A percentile compares a stretch with the other conserved stretches of the same genome.
phyloP scores from a whole-genome alignment of 768 basidiomycete genomes.

The Tulasnella sp. region DNA sequence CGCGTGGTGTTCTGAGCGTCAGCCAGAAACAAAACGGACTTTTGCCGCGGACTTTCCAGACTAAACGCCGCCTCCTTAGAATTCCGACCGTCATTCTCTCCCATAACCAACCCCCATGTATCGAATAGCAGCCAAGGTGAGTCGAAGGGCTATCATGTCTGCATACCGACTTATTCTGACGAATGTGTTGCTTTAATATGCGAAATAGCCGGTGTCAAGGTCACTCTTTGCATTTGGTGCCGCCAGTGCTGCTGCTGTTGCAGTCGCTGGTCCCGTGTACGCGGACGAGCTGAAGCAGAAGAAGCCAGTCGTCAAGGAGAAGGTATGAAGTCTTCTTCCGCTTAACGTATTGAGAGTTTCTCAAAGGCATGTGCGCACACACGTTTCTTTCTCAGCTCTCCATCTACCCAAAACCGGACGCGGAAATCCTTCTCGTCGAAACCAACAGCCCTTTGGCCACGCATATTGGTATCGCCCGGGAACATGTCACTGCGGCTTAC shows the following conservation, averaged over 20 bases:
- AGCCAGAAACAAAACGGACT: conserved; percentile 7
- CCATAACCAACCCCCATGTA: conserved; percentile 4
- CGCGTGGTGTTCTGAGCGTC: neutral
- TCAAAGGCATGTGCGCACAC: neutral
- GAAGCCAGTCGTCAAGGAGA: conserved; percentile 11
- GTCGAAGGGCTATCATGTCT: neutral
- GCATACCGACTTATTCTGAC: neutral
- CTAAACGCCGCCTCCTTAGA: conserved; percentile 9
- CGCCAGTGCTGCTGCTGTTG: conserved; percentile 11
- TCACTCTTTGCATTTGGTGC: conserved; percentile 16
- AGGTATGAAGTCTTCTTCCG: neutral
- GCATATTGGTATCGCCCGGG: conserved; percentile 68
- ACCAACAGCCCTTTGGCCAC: conserved; percentile 69
- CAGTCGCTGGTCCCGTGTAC: conserved; percentile 14
- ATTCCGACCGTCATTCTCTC: conserved; percentile 9
- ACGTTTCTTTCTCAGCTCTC: conserved; percentile 50
- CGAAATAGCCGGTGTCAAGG: conserved; percentile 8
- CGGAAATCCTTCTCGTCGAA: conserved; percentile 68
- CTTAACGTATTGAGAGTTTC: neutral
- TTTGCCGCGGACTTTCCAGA: neutral
- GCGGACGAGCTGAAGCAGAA: conserved; percentile 14
- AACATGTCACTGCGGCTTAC: conserved; percentile 55
- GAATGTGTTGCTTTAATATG: neutral
- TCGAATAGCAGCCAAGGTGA: conserved; percentile 17
- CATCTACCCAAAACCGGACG: conserved; percentile 67